Base-by-base conservation (phyloP, 164 flowering plant genomes). In the Cinnamomum micranthum region DNA sequence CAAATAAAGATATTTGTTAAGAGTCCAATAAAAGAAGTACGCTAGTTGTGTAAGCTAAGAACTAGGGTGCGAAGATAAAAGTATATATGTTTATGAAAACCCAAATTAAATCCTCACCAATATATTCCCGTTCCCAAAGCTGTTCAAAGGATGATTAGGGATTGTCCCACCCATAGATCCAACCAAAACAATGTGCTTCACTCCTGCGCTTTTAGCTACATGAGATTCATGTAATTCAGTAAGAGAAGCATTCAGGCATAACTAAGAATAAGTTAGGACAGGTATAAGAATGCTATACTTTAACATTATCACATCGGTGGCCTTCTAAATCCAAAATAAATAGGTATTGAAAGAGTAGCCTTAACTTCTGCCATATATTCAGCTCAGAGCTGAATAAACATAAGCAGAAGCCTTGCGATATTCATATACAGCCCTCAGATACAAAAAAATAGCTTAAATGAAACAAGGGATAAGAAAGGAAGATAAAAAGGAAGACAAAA, bases 81-180 rank as follows among this genome's bases (percentile, higher is more conserved):
- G 11, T 41, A 41, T 9, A 41, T 41, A 41, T 41, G 47, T 41
- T 41, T 41, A 41, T 41, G 41, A 25, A 67, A 15, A 67, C 15
- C 23, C 15, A 67, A 28, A 67, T 24, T 11, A 14, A 13, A 25
- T 52, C 65, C 88, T 23, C 25, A 91, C 98, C 94, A 95, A 75
- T 84, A 95, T 95, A 74, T 95, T 95, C 65, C 97, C 98, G 71
- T 93, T 90, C 1, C 95, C 98, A 72, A 95, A 52, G 83, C 89
- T 92, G 86, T 93, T 95, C 82, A 95, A 80, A 19, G 97, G 97
- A 79, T 95, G 82, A 77, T 88, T 88, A 23, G 72, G 88, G 65
- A 88, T 78, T 59, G 93, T 93, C 77, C 97, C 98, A 52, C 98
- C 98, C 98, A 95, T 93, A 12, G 98, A 95, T 1, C 98, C 97